Base-by-base conservation (phyloP, 495 filamentous ascomycete genomes). In the Hyaloscypha hepaticicola region DNA sequence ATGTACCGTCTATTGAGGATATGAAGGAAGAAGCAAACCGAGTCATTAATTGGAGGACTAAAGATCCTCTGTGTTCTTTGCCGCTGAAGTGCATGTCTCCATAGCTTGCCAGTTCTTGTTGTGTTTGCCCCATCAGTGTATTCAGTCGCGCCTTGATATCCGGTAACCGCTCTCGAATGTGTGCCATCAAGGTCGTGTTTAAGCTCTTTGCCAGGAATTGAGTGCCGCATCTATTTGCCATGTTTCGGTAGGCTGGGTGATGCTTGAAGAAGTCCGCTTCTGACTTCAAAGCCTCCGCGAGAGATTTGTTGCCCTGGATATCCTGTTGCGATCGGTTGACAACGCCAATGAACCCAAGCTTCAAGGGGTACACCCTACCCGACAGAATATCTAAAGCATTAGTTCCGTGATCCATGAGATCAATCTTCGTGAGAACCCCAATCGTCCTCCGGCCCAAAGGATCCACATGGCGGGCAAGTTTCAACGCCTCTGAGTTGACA, bases 241-340 rank as follows among this genome's bases (percentile, higher is more conserved):
- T 98, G 71, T 96, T 98, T 69, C 95, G 83, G 76, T 99, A 99
- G 16, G 95, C 95, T 41, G 95, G 96, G 73, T 99, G 93, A 67
- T 96, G 92, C 69, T 87, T 91, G 81, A 99, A 99, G 75, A 98
- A 99, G 27, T 99, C 96, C 7, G 88, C 75, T 79, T 99, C 95
- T 21, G 92, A 87, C 68, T 91, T 89, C 60, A 99, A 78, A 8
- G 95, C 95, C 58, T 98, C 93, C 1, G 91, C 82, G 66, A 99
- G 83, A 3, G 91, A 86, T 74, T 98, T 97, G 73, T 92, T 93
- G 53, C 89, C 90, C 73, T 97, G 95, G 55, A 99, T 99, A 77
- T 99, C 95, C 74, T 98, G 95, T 77, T 99, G 95, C 11, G 94
- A 97, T 52, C 95, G 87, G 75, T 99, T 99, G 67, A 99, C 96